Evolutionary conservation across 495 filamentous ascomycete genomes (phyloP), one percentile per base, ranked within the genome.

Genomic region (Xylaria intraflava): DNA sequence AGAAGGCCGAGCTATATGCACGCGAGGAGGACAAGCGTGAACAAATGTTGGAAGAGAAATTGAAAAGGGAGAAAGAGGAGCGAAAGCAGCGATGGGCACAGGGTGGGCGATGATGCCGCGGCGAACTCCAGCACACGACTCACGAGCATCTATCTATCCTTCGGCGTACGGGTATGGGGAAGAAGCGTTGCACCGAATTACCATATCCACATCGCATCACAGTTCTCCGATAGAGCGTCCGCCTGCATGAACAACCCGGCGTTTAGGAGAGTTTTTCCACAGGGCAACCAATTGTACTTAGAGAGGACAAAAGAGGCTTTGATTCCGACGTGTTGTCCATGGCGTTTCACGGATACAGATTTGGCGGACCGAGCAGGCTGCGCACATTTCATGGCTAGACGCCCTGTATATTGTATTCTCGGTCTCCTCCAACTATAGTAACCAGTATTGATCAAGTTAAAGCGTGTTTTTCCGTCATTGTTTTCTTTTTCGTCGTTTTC

Each of bases 1-100:
- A 71, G 40, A 53, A 64, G 23, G 80, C 81, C 7, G 71, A 74
- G 31, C 48, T 57, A 14, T 57, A 65, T 14, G 82, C 79, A 8
- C 62, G 72, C 11, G 68, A 68, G 30, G 82, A 84, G 62, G 82
- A 84, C 51, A 49, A 61, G 31, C 64, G 69, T 36, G 75, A 80
- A 54, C 68, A 78, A 60, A 65, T 56, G 0, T 58, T 75, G 2
- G 72, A 76, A 60, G 67, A 63, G 53, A 67, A 61, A 47, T 62
- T 76, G 17, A 75, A 71, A 60, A 58, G 59, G 16, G 72, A 74
- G 46, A 78, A 78, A 59, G 73, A 78, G 51, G 70, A 73, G 39
- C 65, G 65, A 24, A 73, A 65, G 58, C 69, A 66, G 47, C 61
- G 61, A 17, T 49, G 58, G 23, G 9, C 10, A 35, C 42, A 47